These are phyloP conservation scores for Blastobotrys petasosporus DNA, from an alignment of 1,139 yeast genomes.

Conservation along the genomic window DNA sequence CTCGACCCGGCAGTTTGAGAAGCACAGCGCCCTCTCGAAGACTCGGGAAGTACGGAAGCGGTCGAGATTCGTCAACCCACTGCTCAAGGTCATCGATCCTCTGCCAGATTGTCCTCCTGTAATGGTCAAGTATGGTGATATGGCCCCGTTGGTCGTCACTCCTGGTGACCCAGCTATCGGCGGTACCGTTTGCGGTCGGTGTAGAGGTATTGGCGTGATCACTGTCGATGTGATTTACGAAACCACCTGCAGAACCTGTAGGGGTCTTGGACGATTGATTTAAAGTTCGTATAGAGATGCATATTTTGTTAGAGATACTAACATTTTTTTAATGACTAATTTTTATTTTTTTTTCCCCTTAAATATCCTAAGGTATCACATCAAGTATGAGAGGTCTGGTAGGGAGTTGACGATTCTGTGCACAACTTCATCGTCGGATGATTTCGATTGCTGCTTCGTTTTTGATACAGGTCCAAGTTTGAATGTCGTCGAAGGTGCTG, in stretches of 20 bases:
- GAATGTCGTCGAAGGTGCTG: not conserved
- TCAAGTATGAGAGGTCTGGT: conserved; percentile 25
- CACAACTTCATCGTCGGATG: conserved; percentile 20
- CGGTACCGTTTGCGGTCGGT: conserved; percentile 68
- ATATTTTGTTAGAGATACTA: not conserved
- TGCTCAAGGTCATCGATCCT: conserved; percentile 7
- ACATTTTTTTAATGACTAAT: not conserved
- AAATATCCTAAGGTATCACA: conserved; percentile 1
- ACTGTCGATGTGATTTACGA: conserved; percentile 30
- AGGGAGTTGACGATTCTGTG: conserved; percentile 21
- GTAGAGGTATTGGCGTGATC: conserved; percentile 64
- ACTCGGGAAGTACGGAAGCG: not conserved
- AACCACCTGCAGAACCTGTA: conserved; percentile 40
- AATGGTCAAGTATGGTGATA: conserved; percentile 14
- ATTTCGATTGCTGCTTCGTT: conserved; percentile 15
- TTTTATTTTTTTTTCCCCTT: not conserved
- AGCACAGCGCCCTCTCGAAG: not conserved
- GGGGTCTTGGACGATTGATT: conserved; percentile 55
- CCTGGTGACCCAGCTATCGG: conserved; percentile 88
- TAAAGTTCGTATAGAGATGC: conserved; percentile 1
- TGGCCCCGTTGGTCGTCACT: conserved; percentile 43
- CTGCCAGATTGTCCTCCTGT: conserved; percentile 12
- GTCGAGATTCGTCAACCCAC: not conserved
- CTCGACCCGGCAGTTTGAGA: conserved; percentile 3
- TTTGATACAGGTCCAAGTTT: conserved; percentile 13